Base-by-base conservation (phyloP, 2,329 filamentous ascomycete species). In the Curvularia sp. region DNA sequence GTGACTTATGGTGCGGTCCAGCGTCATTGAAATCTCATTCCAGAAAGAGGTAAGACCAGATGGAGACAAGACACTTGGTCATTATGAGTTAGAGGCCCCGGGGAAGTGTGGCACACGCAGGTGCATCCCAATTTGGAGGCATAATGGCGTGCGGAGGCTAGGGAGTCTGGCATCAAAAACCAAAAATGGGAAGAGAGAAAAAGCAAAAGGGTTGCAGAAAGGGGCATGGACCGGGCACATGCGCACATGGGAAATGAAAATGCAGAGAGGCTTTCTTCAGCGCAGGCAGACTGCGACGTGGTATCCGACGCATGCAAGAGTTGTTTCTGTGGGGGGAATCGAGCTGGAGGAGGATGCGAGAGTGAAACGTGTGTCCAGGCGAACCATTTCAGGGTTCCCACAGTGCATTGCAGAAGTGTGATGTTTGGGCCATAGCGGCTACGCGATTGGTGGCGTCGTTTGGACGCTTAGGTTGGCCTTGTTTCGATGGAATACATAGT, bases 361-460 rank as follows among this genome's bases (percentile, higher is more conserved):
- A 5, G 30, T 48, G 53, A 59, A 58, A 56, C 53, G 28, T 31
- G 42, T 48, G 48, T 39, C 51, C 53, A 38, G 47, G 50, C 43
- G 61, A 62, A 62, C 58, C 53, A 62, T 60, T 47, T 39, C 54
- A 65, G 61, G 55, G 58, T 57, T 56, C 33, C 39, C 12, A 43
- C 48, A 24, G 42, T 38, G 31, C 30, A 33, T 20, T 22, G 48
- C 50, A 28, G 42, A 26, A 31, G 35, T 48, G 52, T 59, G 13
- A 52, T 43, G 26, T 52, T 52, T 52, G 39, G 28, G 13, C 41
- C 35, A 22, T 39, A 12, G 39, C 42, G 33, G 33, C 35, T 56
- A 58, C 58, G 53, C 47, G 58, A 61, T 42, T 61, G 53, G 55
- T 41, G 43, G 49, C 49, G 28, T 43, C 54, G 48, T 33, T 52